A percentile compares a stretch with the other conserved stretches of the same genome.
Evolutionary conservation across 2,329 filamentous ascomycete species (phyloP).

Genomic region (Diaporthe australafricana): DNA sequence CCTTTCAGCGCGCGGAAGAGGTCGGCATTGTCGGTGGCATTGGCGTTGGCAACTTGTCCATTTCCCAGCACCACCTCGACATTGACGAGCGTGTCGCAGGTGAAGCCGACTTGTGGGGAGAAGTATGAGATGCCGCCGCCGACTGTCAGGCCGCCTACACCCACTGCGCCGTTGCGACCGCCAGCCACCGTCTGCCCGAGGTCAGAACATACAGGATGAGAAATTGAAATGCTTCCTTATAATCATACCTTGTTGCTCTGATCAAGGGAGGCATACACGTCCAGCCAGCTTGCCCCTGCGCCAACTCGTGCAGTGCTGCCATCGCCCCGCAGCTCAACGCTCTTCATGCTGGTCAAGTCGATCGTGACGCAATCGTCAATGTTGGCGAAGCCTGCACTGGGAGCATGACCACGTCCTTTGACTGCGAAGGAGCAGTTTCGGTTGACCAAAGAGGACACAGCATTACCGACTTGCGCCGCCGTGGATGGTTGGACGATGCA

Average conservation of each 20-base stretch:
- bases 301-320: conserved; percentile 1
- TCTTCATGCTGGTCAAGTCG: conserved; percentile 20
- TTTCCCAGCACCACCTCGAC: conserved; percentile 27
- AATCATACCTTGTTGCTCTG: conserved; percentile 14
- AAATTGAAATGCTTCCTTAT: background rate
- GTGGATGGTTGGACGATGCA: conserved; percentile 16
- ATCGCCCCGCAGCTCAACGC: conserved; percentile 5
- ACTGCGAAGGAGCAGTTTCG: conserved; percentile 20
- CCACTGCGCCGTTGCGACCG: conserved; percentile 25
- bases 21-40: conserved; percentile 49
- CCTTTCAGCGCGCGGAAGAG: conserved; percentile 59
- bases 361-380: conserved; percentile 26
- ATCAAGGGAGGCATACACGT: conserved; percentile 11
- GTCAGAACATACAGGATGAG: background rate
- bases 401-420: conserved; percentile 24
- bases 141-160: conserved; percentile 27
- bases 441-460: conserved; percentile 11
- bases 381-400: conserved; percentile 25
- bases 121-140: conserved; percentile 32
- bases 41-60: conserved; percentile 57
- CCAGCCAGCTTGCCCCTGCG: conserved; percentile 16
- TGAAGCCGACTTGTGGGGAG: conserved; percentile 26
- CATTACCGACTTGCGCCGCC: conserved; percentile 9
- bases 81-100: conserved; percentile 28
- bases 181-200: conserved; percentile 19